phyloP scores from a whole-genome alignment of 2,329 filamentous ascomycete species.

The Cordyceps tenuipes region DNA sequence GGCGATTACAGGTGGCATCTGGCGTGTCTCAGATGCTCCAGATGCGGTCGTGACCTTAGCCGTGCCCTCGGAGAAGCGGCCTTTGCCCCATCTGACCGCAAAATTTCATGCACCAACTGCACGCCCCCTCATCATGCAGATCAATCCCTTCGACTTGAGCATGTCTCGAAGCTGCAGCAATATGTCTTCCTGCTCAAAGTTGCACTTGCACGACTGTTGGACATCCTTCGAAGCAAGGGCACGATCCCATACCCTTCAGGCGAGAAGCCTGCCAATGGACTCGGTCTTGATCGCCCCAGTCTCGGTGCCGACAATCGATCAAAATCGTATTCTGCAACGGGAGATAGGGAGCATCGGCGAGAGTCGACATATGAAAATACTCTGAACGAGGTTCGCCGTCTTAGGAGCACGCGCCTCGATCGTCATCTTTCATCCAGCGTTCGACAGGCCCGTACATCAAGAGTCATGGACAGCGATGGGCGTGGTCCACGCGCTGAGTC shows the following conservation, averaged over 20 bases:
- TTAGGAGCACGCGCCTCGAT: slow-evolving; percentile 89
- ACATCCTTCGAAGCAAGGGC: slow-evolving; percentile 76
- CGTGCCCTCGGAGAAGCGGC: slow-evolving; percentile 60
- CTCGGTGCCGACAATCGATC: slow-evolving; percentile 61
- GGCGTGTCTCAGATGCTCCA: slow-evolving; percentile 69
- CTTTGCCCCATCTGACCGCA: slow-evolving; percentile 59
- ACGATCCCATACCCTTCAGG: slow-evolving; percentile 69
- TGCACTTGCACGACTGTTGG: slow-evolving; percentile 78
- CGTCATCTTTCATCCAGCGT: slow-evolving; percentile 90
- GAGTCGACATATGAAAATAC: slow-evolving; percentile 88
- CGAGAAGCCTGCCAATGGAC: slow-evolving; percentile 47
- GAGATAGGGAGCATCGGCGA: slow-evolving; percentile 46
- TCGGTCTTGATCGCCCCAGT: slow-evolving; percentile 35
- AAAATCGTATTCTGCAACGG: slow-evolving; percentile 60
- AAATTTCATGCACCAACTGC: slow-evolving; percentile 65
- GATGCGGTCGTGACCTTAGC: slow-evolving; percentile 57
- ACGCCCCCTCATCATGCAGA: slow-evolving; percentile 45
- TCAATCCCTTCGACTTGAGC: slow-evolving; percentile 49
- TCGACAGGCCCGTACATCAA: slow-evolving; percentile 79
- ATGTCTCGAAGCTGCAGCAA: slow-evolving; percentile 80
- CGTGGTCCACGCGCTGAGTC: slow-evolving; percentile 67
- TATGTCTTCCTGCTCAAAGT: slow-evolving; percentile 91
- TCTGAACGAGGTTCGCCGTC: slow-evolving; percentile 83
- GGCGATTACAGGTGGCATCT: slow-evolving; percentile 77
- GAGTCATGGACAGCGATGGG: slow-evolving; percentile 65